Conservation (phyloP, 169 alveolate species). For the Plasmodium falciparum region DNA sequence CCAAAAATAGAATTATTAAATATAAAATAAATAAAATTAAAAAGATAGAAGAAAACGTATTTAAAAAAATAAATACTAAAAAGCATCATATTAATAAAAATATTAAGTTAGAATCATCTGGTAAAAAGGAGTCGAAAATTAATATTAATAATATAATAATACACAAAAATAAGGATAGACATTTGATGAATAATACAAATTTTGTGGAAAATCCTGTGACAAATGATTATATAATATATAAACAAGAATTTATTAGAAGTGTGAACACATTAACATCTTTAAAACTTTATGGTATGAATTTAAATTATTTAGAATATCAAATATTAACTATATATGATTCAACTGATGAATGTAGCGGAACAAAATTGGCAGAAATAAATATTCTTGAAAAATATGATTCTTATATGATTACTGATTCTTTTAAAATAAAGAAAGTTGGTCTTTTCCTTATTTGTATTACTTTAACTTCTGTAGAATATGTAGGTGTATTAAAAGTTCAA, state of each 20-base stretch:
- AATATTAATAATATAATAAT: too few species aligned
- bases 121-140: too few species aligned
- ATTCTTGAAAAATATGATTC: background rate
- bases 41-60: too few species aligned
- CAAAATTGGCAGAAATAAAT: background rate
- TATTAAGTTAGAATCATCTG: too few species aligned
- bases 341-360: constrained; percentile 20
- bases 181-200: background rate
- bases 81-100: too few species aligned
- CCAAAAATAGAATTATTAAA: too few species aligned
- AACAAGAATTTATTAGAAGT: constrained; percentile 36
- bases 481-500: constrained; percentile 39
- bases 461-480: background rate
- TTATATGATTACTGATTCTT: constrained; percentile 28
- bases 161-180: too few species aligned
- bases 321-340: background rate
- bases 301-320: background rate
- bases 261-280: constrained; percentile 1
- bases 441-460: constrained; percentile 22
- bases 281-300: constrained; percentile 9
- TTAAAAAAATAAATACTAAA: too few species aligned
- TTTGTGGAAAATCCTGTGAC: background rate
- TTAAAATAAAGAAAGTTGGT: constrained; percentile 19
- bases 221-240: background rate
- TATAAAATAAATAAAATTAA: too few species aligned